Evolutionary conservation across 2,329 filamentous ascomycete genomes (phyloP), one percentile per base, ranked within the genome.

Genomic region (Macroventuria anomochaeta): DNA sequence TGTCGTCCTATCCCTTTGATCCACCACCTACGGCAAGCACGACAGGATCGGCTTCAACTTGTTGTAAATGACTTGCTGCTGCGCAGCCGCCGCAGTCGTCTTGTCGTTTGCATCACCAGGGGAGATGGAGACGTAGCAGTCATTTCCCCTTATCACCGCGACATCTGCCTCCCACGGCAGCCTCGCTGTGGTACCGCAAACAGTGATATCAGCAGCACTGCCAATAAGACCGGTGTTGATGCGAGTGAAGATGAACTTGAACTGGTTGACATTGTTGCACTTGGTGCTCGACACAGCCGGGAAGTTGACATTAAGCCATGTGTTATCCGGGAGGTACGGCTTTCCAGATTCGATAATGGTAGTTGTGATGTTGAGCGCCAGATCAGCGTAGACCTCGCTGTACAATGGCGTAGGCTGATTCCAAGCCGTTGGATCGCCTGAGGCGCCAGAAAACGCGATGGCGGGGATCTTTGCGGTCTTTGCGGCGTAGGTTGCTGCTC

Each of bases 301-400:
- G 64, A 88, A 88, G 74, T 90, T 90, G 62, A 90, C 86, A 61
- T 90, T 90, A 26, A 90, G 79, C 69, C 81, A 89, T 2, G 83
- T 79, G 38, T 81, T 79, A 0, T 76, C 63, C 0, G 88, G 87
- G 3, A 90, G 77, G 65, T 88, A 89, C 0, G 88, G 88, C 32
- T 77, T 77, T 32, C 85, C 85, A 0, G 81, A 78, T 1, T 71
- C 77, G 23, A 88, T 67, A 32, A 90, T 64, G 2, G 77, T 76
- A 43, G 82, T 74, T 7, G 85, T 86, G 5, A 90, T 66, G 21
- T 81, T 83, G 11, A 81, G 75, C 1, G 87, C 82, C 4, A 90
- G 79, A 44, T 87, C 79, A 3, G 84, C 85, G 62, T 90, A 90
- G n/a, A 89, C 71, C 11, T 74, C 70, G 71, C 82, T 83, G 58